Percentiles rank a stretch among this genome's conserved stretches.
Conservation (phyloP, 2,329 filamentous ascomycete genomes). For the Hypoxylon sp. region DNA sequence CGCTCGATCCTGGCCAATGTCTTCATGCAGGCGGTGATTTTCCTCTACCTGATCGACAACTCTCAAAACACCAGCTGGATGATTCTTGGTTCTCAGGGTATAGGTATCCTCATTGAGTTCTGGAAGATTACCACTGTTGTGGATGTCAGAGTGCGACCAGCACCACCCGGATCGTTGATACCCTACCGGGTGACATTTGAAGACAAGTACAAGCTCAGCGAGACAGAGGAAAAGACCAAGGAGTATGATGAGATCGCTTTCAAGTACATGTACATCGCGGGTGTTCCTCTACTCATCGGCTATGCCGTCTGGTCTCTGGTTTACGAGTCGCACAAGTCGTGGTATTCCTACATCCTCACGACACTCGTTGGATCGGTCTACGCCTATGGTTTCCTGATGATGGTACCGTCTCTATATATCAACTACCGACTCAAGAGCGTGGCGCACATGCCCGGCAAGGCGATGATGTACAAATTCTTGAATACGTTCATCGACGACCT, state of each 20-base stretch:
- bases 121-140: constrained; percentile 99
- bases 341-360: constrained; percentile 96
- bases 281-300: constrained; percentile 86
- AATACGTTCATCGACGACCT: constrained; percentile 99
- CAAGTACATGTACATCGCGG: constrained; percentile 93
- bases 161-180: constrained; percentile 74
- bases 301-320: constrained; percentile 92
- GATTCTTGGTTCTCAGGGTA: constrained; percentile 93
- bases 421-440: constrained; percentile 97
- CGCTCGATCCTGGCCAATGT: constrained; percentile 97
- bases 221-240: constrained; percentile 97
- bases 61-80: constrained; percentile 99
- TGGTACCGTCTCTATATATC: constrained; percentile 97
- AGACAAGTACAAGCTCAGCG: constrained; percentile 95
- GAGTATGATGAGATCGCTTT: constrained; percentile 99
- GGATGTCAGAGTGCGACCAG: constrained; percentile 82
- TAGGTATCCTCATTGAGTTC: constrained; percentile 76
- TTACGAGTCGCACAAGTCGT: constrained; percentile 96
- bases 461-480: constrained; percentile 98
- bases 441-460: constrained; percentile 95
- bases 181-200: constrained; percentile 89
- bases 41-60: constrained; percentile 97
- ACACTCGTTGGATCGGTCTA: constrained; percentile 97
- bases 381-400: constrained; percentile 98
- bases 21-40: constrained; percentile 96